Base-by-base conservation (phyloP, 2,329 filamentous ascomycete species). In the Orbilia blumenaviensis region DNA sequence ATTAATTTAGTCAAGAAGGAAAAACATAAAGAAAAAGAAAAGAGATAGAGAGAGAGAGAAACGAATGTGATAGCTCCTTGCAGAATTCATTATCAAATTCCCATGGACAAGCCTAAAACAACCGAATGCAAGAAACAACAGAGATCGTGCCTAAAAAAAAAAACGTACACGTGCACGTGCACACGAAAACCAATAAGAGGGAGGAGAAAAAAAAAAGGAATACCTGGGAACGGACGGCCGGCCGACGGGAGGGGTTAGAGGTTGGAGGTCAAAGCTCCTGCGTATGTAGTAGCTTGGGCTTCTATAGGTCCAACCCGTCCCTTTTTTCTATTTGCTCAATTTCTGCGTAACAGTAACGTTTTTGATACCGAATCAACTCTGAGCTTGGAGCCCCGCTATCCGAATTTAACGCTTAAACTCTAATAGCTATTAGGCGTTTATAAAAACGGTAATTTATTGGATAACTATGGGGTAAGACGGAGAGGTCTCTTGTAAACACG, bases 241-340 rank as follows among this genome's bases (percentile, higher is more conserved):
- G 27, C 29, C 12, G 18, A 25, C 52, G 32, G 52, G 52, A 36
- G 25, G 27, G 60, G 42, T 38, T 7, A 23, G 41, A 29, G 34
- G 21, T 1, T 12, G 21, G 58, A 29, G 67, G 67, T 72, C 67
- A 72, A 72, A 72, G 67, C 67, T 72, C 67, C 67, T 38, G 27
- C 23, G n/a, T n/a, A n/a, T 21, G 21, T 23, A 12, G 21, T 9
- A 27, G 18, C 41, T 23, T 48, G 58, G 9, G 25, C 25, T 46
- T 41, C 23, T 14, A 50, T 48, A 48, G 25, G 38, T 50, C 42
- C 6, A 21, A 38, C 32, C 21, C 42, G 1, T 7, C 9, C 4
- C 21, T 2, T 18, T 46, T 46, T 12, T 14, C n/a, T 46, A 10
- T 12, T n/a, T 52, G 27, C 56, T 66, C 5, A 9, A n/a, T 54